A percentile compares a stretch with the other conserved stretches of the same genome.
Evolutionary conservation across 345 rosid genomes (phyloP).

Genomic region (Eucalyptus curtisii): DNA sequence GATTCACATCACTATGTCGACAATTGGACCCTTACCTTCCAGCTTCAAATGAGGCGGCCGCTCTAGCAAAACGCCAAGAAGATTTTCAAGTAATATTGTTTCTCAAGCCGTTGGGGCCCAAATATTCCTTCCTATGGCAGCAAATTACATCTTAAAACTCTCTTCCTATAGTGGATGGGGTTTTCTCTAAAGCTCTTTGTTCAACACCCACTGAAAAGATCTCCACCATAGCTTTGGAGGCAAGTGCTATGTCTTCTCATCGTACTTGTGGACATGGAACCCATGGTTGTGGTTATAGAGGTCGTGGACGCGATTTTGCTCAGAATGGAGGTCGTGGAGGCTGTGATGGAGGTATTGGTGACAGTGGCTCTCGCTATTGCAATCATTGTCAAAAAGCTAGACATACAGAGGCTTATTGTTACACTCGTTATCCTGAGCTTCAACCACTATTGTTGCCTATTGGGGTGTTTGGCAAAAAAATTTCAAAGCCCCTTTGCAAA

Average conservation of each 20-base stretch:
- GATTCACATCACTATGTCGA: neutral
- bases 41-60: neutral
- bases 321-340: neutral
- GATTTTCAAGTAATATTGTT: neutral
- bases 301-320: fast-evolving
- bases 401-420: fast-evolving
- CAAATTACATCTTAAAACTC: neutral
- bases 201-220: neutral
- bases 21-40: neutral
- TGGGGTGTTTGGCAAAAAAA: too few species aligned
- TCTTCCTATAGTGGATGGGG: fast-evolving
- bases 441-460: fast-evolving
- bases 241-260: neutral
- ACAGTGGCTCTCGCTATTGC: fast-evolving
- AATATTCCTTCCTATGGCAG: too few species aligned
- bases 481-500: too few species aligned
- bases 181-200: neutral
- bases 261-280: fast-evolving
- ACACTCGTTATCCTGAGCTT: neutral
- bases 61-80: neutral
- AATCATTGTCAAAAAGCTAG: neutral
- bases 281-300: neutral
- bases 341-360: neutral
- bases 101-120: neutral
- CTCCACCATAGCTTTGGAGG: neutral